Conservation (phyloP, 2,329 filamentous ascomycete species). For the Sclerotinia sclerotiorum region DNA sequence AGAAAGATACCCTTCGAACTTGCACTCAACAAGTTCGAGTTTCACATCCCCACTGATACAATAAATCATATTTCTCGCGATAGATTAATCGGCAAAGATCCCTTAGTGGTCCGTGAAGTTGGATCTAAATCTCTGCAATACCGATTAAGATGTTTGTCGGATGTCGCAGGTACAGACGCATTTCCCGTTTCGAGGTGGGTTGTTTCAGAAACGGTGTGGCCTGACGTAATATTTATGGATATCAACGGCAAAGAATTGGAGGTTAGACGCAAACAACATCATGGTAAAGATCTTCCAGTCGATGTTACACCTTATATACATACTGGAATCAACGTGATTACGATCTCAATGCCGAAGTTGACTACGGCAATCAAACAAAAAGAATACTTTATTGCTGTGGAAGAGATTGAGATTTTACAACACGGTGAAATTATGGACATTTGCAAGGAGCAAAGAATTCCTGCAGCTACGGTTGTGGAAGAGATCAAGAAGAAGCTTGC, state of each 20-base stretch:
- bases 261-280: constrained; percentile 65
- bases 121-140: constrained; percentile 58
- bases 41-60: constrained; percentile 36
- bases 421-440: constrained; percentile 47
- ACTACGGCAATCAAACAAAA: constrained; percentile 41
- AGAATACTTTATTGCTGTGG: constrained; percentile 67
- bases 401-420: constrained; percentile 60
- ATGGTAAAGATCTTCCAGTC: constrained; percentile 72
- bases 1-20: constrained; percentile 32
- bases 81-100: constrained; percentile 26
- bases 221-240: constrained; percentile 64
- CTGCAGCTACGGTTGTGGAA: constrained; percentile 51
- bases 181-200: constrained; percentile 56
- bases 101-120: constrained; percentile 41
- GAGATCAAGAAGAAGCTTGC: constrained; percentile 57
- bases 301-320: constrained; percentile 62
- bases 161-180: constrained; percentile 37
- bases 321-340: constrained; percentile 29
- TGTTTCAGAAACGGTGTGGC: constrained; percentile 66
- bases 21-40: constrained; percentile 42
- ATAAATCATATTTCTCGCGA: constrained; percentile 35
- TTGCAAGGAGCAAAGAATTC: constrained; percentile 44
- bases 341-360: constrained; percentile 31
- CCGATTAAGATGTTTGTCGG: constrained; percentile 65
- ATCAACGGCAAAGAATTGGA: constrained; percentile 60